These are phyloP conservation scores for Hypoxylon sp. DNA, from an alignment of 2,329 filamentous ascomycete species.

Conservation along the genomic window DNA sequence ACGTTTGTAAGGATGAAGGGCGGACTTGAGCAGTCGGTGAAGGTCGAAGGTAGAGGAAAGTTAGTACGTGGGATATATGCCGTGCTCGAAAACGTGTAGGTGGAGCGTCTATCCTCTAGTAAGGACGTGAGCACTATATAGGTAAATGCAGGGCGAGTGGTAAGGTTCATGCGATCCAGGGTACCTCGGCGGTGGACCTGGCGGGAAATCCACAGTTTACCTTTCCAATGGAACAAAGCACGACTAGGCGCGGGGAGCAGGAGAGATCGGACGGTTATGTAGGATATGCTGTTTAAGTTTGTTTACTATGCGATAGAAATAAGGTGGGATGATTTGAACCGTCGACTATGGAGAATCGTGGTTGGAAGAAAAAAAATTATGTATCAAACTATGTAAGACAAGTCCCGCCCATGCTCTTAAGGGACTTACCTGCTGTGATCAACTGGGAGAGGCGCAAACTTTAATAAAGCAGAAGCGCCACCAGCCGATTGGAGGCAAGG, in stretches of 20 bases:
- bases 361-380: conserved; percentile 43
- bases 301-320: conserved; percentile 46
- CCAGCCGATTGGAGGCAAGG: conserved; percentile 48
- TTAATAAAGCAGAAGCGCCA: conserved; percentile 46
- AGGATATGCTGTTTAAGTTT: conserved; percentile 41
- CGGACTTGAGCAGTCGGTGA: conserved; percentile 31
- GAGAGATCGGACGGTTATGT: conserved; percentile 34
- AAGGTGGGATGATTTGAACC: conserved; percentile 44
- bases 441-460: conserved; percentile 48
- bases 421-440: conserved; percentile 41
- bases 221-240: conserved; percentile 34
- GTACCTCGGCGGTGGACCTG: conserved; percentile 37
- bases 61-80: conserved; percentile 24
- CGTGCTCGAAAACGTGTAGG: conserved; percentile 35
- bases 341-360: conserved; percentile 40
- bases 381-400: conserved; percentile 42
- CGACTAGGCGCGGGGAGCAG: conserved; percentile 14
- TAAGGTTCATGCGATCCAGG: conserved; percentile 43
- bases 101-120: conserved; percentile 38
- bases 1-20: conserved; percentile 15
- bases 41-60: conserved; percentile 20
- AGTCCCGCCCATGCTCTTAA: conserved; percentile 37
- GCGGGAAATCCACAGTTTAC: conserved; percentile 38
- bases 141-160: conserved; percentile 32
- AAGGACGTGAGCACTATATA: conserved; percentile 40